Conservation (phyloP, 148 eudicot genomes). For the Rhododendron simsii region DNA sequence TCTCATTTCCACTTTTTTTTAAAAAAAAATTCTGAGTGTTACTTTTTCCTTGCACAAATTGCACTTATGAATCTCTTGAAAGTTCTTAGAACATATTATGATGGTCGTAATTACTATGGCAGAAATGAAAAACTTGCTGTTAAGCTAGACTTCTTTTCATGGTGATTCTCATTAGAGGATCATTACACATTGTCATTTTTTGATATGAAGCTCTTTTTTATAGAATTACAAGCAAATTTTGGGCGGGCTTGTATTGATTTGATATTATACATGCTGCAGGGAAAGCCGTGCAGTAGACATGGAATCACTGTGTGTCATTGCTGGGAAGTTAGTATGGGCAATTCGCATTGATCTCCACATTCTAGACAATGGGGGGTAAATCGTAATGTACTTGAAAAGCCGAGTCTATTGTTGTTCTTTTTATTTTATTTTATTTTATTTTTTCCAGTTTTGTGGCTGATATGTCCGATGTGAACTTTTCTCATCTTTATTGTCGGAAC, state of each 20-base stretch:
- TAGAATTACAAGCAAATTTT: not conserved
- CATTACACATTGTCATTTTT: not conserved
- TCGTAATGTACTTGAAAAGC: slow-evolving; percentile 8
- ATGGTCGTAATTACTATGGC: not conserved
- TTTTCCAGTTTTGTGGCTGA: not conserved
- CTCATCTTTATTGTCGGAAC: slow-evolving; percentile 7
- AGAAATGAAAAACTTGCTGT: not conserved
- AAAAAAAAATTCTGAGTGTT: too few species aligned
- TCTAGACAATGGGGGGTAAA: slow-evolving; percentile 91
- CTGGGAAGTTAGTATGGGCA: slow-evolving; percentile 90
- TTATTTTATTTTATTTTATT: not conserved
- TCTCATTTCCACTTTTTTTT: not conserved
- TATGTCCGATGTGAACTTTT: not conserved
- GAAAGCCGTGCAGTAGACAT: slow-evolving; percentile 96
- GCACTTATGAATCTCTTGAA: not conserved
- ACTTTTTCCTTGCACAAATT: not conserved
- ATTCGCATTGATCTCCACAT: slow-evolving; percentile 85
- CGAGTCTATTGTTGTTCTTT: not conserved
- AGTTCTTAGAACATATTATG: not conserved
- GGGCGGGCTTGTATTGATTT: not conserved
- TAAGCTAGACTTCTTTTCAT: not conserved
- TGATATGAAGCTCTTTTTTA: not conserved
- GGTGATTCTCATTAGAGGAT: not conserved
- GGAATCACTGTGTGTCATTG: slow-evolving; percentile 87
- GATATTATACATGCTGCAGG: slow-evolving; percentile 42